Percentiles rank a stretch among this genome's conserved stretches.
Conservation (phyloP, 2,329 filamentous ascomycete genomes). For the Metarhizium guizhouense region DNA sequence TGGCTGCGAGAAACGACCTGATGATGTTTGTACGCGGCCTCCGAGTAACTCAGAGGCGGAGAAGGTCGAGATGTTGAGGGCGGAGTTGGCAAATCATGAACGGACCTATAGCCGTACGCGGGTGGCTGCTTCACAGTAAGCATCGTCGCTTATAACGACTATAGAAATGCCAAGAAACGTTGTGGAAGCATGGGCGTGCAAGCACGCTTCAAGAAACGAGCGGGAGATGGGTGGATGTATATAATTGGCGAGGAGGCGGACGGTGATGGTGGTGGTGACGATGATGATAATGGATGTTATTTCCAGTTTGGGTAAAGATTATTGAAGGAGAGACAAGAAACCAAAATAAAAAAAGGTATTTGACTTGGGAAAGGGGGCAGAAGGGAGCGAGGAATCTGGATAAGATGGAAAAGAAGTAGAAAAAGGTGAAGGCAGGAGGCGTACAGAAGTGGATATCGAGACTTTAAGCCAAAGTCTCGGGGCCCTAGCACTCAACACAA, state of each 20-base stretch:
- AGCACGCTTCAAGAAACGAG: background rate
- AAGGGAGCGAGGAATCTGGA: background rate
- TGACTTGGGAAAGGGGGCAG: background rate
- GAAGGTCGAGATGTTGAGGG: constrained; percentile 46
- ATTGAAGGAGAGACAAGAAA: constrained; percentile 8
- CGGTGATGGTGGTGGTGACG: constrained; percentile 3
- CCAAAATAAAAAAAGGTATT: constrained; percentile 2
- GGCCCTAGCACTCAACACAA: background rate
- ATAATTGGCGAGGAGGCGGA: background rate
- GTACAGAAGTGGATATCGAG: constrained; percentile 14
- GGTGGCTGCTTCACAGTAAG: constrained; percentile 53
- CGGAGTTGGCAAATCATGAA: constrained; percentile 54
- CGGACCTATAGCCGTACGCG: constrained; percentile 49
- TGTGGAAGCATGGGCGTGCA: constrained; percentile 18
- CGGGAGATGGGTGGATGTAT: background rate
- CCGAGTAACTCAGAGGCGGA: constrained; percentile 42
- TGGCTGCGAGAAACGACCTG: constrained; percentile 31
- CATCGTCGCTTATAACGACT: constrained; percentile 36
- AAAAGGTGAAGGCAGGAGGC: constrained; percentile 12
- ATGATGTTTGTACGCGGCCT: constrained; percentile 32
- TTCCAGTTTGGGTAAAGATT: background rate
- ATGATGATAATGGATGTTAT: background rate
- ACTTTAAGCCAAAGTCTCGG: background rate
- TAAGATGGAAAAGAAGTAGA: constrained; percentile 9
- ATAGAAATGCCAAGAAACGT: constrained; percentile 13